These are phyloP conservation scores for Coniochaeta ligniaria DNA, from an alignment of 2,329 filamentous ascomycete genomes.

Conservation along the genomic window DNA sequence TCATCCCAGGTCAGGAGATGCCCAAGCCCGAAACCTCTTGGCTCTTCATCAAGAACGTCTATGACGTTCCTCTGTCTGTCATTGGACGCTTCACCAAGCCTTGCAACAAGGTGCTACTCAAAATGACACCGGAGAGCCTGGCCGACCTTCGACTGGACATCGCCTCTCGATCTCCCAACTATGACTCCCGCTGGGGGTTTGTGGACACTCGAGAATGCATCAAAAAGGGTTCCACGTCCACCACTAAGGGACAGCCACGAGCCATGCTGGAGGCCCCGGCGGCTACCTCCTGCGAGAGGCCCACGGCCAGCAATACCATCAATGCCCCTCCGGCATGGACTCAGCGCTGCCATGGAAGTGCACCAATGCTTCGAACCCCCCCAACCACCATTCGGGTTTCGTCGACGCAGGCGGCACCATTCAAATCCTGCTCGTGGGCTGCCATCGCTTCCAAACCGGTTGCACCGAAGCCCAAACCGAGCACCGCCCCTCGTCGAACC, in stretches of 20 bases:
- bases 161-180: not conserved
- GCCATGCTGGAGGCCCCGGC: not conserved
- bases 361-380: not conserved
- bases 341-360: not conserved
- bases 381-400: not conserved
- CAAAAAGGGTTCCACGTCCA: not conserved
- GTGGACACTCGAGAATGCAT: not conserved
- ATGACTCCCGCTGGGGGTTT: not conserved
- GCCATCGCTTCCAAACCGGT: not conserved
- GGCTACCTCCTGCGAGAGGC: not conserved
- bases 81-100: conserved; percentile 11
- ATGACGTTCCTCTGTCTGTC: conserved; percentile 10
- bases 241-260: not conserved
- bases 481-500: not conserved
- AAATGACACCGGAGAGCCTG: not conserved
- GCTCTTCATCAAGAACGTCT: conserved; percentile 11
- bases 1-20: conserved; percentile 14
- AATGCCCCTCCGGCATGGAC: not conserved
- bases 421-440: not conserved
- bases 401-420: not conserved
- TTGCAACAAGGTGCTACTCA: not conserved
- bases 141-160: not conserved
- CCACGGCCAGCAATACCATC: not conserved
- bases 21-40: conserved; percentile 14
- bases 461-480: not conserved